These are phyloP conservation scores for Trichoderma oligosporum DNA, from an alignment of 2,329 filamentous ascomycete species.

Conservation along the genomic window DNA sequence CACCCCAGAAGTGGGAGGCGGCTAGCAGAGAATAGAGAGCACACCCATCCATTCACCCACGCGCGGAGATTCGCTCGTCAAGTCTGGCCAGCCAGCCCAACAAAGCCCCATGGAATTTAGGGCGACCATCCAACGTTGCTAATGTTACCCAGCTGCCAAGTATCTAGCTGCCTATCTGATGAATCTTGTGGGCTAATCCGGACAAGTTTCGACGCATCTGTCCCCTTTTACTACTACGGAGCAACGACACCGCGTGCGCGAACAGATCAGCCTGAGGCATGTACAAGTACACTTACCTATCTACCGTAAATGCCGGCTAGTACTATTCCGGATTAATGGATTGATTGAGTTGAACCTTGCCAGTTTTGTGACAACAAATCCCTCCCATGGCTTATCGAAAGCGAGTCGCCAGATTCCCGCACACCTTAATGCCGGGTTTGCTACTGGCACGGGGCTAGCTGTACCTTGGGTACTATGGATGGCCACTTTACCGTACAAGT, in stretches of 20 bases:
- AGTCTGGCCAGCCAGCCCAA: neutral
- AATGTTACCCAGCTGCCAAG: neutral
- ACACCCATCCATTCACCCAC: neutral
- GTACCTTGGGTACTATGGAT: too few relatives aligned
- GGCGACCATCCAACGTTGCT: neutral
- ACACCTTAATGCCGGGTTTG: neutral
- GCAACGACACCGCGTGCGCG: too few relatives aligned
- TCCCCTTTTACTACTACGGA: too few relatives aligned
- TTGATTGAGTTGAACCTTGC: constrained; percentile 3
- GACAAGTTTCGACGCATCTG: neutral
- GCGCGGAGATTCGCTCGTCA: neutral
- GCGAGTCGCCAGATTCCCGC: constrained; percentile 17
- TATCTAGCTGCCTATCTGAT: neutral
- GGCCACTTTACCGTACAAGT: too few relatives aligned
- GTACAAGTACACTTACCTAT: neutral
- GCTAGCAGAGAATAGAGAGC: neutral
- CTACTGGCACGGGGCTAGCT: too few relatives aligned
- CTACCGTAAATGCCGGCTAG: neutral
- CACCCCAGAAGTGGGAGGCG: neutral
- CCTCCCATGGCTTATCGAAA: constrained; percentile 2
- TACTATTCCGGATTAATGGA: neutral
- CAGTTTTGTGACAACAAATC: constrained; percentile 14
- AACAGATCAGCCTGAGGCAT: neutral
- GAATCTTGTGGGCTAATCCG: neutral
- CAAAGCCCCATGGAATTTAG: neutral